phyloP scores from a whole-genome alignment of 306 rosid genomes.

The Astragalus glycyphyllos region DNA sequence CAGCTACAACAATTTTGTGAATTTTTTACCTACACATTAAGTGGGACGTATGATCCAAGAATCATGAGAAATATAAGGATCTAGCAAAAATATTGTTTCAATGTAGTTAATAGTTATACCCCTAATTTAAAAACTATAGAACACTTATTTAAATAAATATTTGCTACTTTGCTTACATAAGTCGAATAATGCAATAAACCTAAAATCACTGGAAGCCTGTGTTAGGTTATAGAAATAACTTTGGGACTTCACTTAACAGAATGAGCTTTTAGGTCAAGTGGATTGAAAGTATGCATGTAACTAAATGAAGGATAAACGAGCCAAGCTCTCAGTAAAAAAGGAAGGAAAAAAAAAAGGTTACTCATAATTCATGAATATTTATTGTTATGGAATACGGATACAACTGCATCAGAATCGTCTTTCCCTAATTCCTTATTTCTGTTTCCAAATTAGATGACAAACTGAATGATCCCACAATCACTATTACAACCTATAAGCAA shows the following conservation, averaged over 20 bases:
- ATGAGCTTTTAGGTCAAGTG: slow-evolving; percentile 23
- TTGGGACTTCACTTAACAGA: slow-evolving; percentile 4
- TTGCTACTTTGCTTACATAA: slow-evolving; percentile 13
- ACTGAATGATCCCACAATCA: slow-evolving; percentile 28
- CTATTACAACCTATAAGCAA: slow-evolving; percentile 22
- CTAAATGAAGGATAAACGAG: slow-evolving; percentile 13
- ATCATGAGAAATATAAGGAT: slow-evolving; percentile 11
- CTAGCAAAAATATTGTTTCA: not conserved
- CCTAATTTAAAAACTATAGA: slow-evolving; percentile 13
- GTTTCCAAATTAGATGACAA: slow-evolving; percentile 19
- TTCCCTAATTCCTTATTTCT: slow-evolving; percentile 3
- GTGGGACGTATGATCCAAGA: slow-evolving; percentile 33
- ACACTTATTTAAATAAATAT: slow-evolving; percentile 9
- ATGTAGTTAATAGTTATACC: not conserved
- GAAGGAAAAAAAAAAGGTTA: not conserved
- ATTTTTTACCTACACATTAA: slow-evolving; percentile 26
- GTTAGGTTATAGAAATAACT: slow-evolving; percentile 16
- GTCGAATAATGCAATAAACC: slow-evolving; percentile 20
- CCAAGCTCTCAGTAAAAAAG: slow-evolving; percentile 5
- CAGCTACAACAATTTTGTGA: not conserved
- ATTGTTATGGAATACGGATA: slow-evolving; percentile 19
- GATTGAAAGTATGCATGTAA: slow-evolving; percentile 11
- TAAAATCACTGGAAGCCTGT: slow-evolving; percentile 14
- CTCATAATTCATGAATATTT: slow-evolving; percentile 8
- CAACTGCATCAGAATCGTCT: slow-evolving; percentile 10